A percentile compares a stretch with the other conserved stretches of the same genome.
phyloP scores from a whole-genome alignment of 2,329 filamentous ascomycete species.

The Fusarium sp. region DNA sequence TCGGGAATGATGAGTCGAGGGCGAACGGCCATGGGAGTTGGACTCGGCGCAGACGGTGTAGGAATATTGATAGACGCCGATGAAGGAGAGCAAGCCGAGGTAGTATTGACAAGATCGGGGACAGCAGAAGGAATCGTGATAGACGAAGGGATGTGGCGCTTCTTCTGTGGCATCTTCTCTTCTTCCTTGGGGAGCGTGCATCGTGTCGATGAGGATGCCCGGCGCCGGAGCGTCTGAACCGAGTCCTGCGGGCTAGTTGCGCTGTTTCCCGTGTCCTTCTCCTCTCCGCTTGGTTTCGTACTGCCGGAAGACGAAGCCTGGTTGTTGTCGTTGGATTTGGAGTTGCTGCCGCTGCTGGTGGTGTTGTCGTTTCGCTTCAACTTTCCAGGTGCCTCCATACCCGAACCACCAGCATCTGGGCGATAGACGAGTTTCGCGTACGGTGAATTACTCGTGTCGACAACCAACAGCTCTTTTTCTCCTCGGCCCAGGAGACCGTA shows the following conservation, averaged over 20 bases:
- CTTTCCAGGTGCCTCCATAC: not conserved
- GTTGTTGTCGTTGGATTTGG: not conserved
- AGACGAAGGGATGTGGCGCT: not conserved
- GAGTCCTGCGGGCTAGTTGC: not conserved
- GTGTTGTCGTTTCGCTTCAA: not conserved
- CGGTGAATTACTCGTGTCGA: constrained; percentile 67
- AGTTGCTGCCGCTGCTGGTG: no score
- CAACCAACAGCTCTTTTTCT: constrained; percentile 74
- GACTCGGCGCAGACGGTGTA: constrained; percentile 52
- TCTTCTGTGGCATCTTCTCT: not conserved
- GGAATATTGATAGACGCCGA: constrained; percentile 26
- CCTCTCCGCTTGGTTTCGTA: not conserved
- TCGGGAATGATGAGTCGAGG: constrained; percentile 45
- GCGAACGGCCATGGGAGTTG: constrained; percentile 47
- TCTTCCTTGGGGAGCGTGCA: not conserved
- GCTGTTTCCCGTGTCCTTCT: not conserved
- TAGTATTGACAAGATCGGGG: no score
- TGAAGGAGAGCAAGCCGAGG: no score
- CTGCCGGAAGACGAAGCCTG: not conserved
- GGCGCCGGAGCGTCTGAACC: not conserved
- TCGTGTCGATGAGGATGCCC: not conserved
- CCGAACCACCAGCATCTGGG: not conserved
- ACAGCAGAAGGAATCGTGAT: constrained; percentile 10
- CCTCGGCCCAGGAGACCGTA: constrained; percentile 79
- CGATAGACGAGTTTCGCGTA: constrained; percentile 59